Evolutionary conservation across 805 yeast species (phyloP).

Genomic region (Candida maesae): DNA sequence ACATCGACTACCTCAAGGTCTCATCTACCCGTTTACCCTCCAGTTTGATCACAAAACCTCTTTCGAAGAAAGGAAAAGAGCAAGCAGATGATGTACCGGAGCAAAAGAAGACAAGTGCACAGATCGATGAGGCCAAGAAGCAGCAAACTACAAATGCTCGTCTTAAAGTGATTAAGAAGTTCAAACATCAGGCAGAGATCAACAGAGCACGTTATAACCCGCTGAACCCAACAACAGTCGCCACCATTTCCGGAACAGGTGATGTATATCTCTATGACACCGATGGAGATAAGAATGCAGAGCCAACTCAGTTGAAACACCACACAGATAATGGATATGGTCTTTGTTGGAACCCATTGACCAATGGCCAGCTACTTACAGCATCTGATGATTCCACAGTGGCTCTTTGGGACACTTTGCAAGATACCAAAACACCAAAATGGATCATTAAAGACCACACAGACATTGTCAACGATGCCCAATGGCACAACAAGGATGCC

Average conservation of each 20-base stretch:
- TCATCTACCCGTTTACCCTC: constrained; percentile 59
- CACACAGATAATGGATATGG: constrained; percentile 75
- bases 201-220: constrained; percentile 74
- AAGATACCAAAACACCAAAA: constrained; percentile 24
- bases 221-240: constrained; percentile 48
- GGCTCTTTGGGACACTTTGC: constrained; percentile 53
- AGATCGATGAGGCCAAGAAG: constrained; percentile 13
- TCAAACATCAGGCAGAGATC: constrained; percentile 58
- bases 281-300: constrained; percentile 26
- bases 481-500: constrained; percentile 56
- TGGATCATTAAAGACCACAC: constrained; percentile 37
- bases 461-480: constrained; percentile 70
- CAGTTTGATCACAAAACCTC: constrained; percentile 27
- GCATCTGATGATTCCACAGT: constrained; percentile 64
- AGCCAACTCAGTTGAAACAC: constrained; percentile 36
- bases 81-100: constrained; percentile 24
- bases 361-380: constrained; percentile 49
- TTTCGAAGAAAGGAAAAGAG: constrained; percentile 20
- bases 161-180: constrained; percentile 58
- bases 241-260: constrained; percentile 69
- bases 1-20: constrained; percentile 59
- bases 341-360: constrained; percentile 55
- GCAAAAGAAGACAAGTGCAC: constrained; percentile 8
- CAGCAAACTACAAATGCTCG: constrained; percentile 42
- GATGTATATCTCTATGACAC: constrained; percentile 48